Evolutionary conservation across 2,329 filamentous ascomycete species (phyloP).

Genomic region (Neofusicoccum cordaticola): DNA sequence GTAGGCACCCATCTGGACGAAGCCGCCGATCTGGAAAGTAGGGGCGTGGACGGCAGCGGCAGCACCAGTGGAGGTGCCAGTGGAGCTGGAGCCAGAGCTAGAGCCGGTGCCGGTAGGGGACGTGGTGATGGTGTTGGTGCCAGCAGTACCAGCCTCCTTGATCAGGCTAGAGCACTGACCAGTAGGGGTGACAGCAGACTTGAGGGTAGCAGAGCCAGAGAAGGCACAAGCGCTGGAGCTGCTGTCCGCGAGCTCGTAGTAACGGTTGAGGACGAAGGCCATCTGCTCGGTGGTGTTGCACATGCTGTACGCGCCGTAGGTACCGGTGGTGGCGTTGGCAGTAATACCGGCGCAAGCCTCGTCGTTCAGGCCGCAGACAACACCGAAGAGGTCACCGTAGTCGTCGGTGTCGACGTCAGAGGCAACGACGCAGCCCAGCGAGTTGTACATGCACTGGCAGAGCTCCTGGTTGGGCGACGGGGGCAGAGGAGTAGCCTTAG

Average conservation of each 20-base stretch:
- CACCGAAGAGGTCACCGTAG: slow-evolving; percentile 68
- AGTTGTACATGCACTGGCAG: slow-evolving; percentile 76
- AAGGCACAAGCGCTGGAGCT: slow-evolving; percentile 66
- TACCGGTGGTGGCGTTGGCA: slow-evolving; percentile 63
- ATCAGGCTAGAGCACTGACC: slow-evolving; percentile 59
- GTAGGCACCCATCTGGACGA: slow-evolving; percentile 50
- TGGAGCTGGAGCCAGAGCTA: slow-evolving; percentile 25
- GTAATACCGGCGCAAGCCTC: slow-evolving; percentile 65
- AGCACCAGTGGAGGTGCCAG: slow-evolving; percentile 29
- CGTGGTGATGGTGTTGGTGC: slow-evolving; percentile 55
- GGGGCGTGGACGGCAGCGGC: slow-evolving; percentile 45
- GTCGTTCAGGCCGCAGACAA: slow-evolving; percentile 61
- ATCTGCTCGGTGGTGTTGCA: slow-evolving; percentile 70
- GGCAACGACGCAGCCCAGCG: slow-evolving; percentile 67
- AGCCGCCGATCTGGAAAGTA: slow-evolving; percentile 41
- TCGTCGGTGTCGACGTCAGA: slow-evolving; percentile 54
- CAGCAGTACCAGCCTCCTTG: slow-evolving; percentile 60
- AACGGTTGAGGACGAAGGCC: slow-evolving; percentile 69
- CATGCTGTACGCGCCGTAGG: slow-evolving; percentile 76
- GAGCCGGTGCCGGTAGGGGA: slow-evolving; percentile 40
- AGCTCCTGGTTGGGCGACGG: slow-evolving; percentile 75
- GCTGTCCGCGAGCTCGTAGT: slow-evolving; percentile 61
- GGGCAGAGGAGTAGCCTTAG: slow-evolving; percentile 66
- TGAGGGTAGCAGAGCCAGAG: slow-evolving; percentile 61
- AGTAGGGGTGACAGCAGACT: slow-evolving; percentile 46